A percentile compares a stretch with the other conserved stretches of the same genome.
Conservation (phyloP, 2,329 filamentous ascomycete genomes). For the Fusarium guadeloupense region DNA sequence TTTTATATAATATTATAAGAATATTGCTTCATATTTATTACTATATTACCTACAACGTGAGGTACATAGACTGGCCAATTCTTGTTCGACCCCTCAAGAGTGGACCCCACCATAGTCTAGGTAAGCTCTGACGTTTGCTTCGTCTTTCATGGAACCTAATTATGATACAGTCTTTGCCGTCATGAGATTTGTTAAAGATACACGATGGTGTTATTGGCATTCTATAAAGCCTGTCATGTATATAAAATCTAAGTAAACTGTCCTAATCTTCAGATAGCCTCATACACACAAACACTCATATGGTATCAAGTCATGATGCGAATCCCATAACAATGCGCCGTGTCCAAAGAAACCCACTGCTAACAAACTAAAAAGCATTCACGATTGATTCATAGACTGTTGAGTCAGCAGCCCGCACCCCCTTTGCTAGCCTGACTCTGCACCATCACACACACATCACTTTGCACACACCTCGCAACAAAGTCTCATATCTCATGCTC, state of each 20-base stretch:
- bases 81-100: too few species aligned
- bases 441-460: too few species aligned
- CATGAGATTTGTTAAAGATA: slow-evolving; percentile 2
- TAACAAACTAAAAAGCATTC: too few species aligned
- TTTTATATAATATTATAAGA: too few species aligned
- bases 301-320: slow-evolving; percentile 32
- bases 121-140: slow-evolving; percentile 21
- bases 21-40: too few species aligned
- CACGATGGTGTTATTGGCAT: not conserved
- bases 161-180: slow-evolving; percentile 7
- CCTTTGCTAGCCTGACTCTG: too few species aligned
- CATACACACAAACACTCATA: not conserved
- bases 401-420: too few species aligned
- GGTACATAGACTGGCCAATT: too few species aligned
- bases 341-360: slow-evolving; percentile 1
- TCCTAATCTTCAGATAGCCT: not conserved
- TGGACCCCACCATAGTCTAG: slow-evolving; percentile 36
- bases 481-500: slow-evolving; percentile 29
- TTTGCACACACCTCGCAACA: too few species aligned
- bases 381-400: too few species aligned
- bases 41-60: too few species aligned
- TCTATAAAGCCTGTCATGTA: not conserved
- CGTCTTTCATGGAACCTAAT: slow-evolving; percentile 10
- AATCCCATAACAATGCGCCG: slow-evolving; percentile 13
- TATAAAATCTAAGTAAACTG: not conserved